Conservation (phyloP, 768 basidiomycete genomes). For the Nidula microcarpa region DNA sequence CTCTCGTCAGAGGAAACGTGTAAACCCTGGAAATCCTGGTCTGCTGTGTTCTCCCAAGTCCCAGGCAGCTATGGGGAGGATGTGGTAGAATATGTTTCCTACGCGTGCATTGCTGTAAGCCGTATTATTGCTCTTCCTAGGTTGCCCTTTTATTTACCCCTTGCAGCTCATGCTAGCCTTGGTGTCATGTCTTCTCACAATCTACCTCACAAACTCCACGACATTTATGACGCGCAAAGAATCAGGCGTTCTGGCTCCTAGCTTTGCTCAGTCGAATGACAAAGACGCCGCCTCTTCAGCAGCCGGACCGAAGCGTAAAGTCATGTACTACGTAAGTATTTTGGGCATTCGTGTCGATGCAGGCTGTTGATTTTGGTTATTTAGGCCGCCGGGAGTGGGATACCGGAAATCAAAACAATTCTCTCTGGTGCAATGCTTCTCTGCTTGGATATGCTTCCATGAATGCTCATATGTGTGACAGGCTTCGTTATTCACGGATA, state of each 20-base stretch:
- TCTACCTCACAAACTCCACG: conserved; percentile 84
- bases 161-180: conserved; percentile 69
- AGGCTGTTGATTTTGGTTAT: conserved; percentile 2
- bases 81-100: conserved; percentile 62
- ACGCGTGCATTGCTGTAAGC: conserved; percentile 77
- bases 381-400: conserved; percentile 91
- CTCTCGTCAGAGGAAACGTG: conserved; percentile 40
- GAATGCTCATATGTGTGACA: conserved; percentile 14
- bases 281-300: conserved; percentile 4
- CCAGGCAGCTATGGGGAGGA: conserved; percentile 33
- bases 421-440: conserved; percentile 56
- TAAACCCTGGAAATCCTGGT: conserved; percentile 75
- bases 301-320: conserved; percentile 47
- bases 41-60: conserved; percentile 40
- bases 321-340: conserved; percentile 75
- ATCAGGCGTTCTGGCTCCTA: conserved; percentile 60
- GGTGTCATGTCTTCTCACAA: conserved; percentile 74
- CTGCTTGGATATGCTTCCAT: no score
- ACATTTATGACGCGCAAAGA: conserved; percentile 90
- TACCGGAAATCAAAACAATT: conserved; percentile 96
- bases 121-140: not conserved
- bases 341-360: conserved; percentile 6
- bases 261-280: conserved; percentile 32
- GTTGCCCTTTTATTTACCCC: not conserved
- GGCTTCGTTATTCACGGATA: conserved; percentile 98